Evolutionary conservation across 805 yeast genomes (phyloP).

Genomic region (Wickerhamiella hasegawae): DNA sequence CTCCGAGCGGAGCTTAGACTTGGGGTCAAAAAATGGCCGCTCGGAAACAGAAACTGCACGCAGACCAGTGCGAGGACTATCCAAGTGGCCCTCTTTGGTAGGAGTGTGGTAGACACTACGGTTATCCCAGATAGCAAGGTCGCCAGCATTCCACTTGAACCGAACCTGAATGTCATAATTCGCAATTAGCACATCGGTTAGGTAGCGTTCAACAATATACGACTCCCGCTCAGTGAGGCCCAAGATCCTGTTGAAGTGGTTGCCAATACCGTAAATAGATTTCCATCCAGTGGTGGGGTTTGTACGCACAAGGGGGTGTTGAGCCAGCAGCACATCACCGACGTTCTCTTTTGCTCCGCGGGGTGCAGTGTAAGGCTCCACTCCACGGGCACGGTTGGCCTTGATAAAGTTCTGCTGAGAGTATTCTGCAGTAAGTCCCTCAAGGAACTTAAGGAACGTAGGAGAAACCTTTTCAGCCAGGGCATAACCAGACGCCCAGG

Average conservation of each 20-base stretch:
- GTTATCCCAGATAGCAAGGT: conserved; percentile 47
- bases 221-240: conserved; percentile 39
- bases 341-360: conserved; percentile 20
- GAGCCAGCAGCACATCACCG: conserved; percentile 15
- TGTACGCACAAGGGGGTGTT: conserved; percentile 46
- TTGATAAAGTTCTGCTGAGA: conserved; percentile 3
- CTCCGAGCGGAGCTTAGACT: conserved; percentile 15
- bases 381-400: not conserved
- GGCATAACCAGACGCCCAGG: conserved; percentile 40
- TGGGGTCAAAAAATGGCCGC: conserved; percentile 18
- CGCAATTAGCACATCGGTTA: conserved; percentile 31
- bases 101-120: conserved; percentile 38
- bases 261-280: conserved; percentile 36
- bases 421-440: conserved; percentile 21
- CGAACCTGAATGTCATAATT: conserved; percentile 41
- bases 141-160: conserved; percentile 36
- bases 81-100: conserved; percentile 18
- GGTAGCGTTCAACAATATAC: conserved; percentile 30
- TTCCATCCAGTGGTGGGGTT: conserved; percentile 55
- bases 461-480: conserved; percentile 39
- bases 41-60: conserved; percentile 18
- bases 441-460: conserved; percentile 29
- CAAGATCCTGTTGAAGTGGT: conserved; percentile 34
- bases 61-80: conserved; percentile 16
- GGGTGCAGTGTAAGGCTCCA: conserved; percentile 11